Evolutionary conservation across 306 rosid genomes (phyloP).

Genomic region (Gastrolobium bilobum): DNA sequence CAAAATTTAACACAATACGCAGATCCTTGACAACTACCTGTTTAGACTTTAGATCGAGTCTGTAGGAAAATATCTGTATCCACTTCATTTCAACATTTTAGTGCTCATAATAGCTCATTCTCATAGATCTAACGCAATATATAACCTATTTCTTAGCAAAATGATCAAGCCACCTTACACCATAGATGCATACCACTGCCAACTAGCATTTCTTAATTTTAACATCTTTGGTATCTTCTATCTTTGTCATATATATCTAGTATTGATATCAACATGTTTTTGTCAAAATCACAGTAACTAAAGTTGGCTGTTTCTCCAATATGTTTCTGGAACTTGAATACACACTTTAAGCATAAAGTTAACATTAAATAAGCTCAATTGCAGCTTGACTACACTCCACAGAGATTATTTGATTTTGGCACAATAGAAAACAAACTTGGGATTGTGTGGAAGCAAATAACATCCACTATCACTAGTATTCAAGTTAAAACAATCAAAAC

Average conservation of each 20-base stretch:
- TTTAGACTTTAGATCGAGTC: neutral
- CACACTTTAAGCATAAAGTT: slow-evolving; percentile 18
- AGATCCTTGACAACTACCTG: slow-evolving; percentile 9
- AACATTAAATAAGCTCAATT: neutral
- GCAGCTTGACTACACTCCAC: slow-evolving; percentile 15
- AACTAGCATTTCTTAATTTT: slow-evolving; percentile 12
- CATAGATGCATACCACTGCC: slow-evolving; percentile 36
- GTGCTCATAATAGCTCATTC: slow-evolving; percentile 7
- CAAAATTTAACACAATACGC: slow-evolving; percentile 10
- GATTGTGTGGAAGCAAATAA: slow-evolving; percentile 41
- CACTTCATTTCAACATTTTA: slow-evolving; percentile 5
- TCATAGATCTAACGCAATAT: slow-evolving; percentile 1
- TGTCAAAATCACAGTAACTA: slow-evolving; percentile 15
- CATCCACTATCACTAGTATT: neutral
- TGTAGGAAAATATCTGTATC: neutral
- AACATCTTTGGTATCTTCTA: neutral
- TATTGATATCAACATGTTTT: neutral
- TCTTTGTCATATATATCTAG: neutral
- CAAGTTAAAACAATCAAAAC: slow-evolving; percentile 24
- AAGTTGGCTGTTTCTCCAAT: slow-evolving; percentile 24
- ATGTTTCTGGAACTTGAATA: neutral
- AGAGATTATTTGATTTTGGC: slow-evolving; percentile 13
- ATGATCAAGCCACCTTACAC: slow-evolving; percentile 42
- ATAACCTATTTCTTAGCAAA: slow-evolving; percentile 3
- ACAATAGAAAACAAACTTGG: slow-evolving; percentile 11